Evolutionary conservation across 2,329 filamentous ascomycete genomes (phyloP).

Genomic region (Colletotrichum magnum): DNA sequence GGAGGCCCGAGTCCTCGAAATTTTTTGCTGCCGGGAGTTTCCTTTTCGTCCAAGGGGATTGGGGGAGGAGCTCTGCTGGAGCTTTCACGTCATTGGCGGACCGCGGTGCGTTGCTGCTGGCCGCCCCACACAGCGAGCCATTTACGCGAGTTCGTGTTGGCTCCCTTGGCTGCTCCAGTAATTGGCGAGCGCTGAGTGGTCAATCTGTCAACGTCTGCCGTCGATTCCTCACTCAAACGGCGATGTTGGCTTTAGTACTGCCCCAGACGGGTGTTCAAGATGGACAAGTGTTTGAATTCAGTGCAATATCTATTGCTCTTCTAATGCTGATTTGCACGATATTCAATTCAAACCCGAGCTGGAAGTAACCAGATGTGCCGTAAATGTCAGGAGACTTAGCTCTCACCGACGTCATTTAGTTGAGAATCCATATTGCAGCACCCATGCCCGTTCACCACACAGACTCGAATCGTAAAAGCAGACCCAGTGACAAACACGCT

Average conservation of each 20-base stretch:
- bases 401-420: too few relatives aligned
- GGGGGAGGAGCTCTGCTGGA: conserved; percentile 32
- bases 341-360: too few relatives aligned
- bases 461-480: too few relatives aligned
- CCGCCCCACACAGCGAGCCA: conserved; percentile 21
- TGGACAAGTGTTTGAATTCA: neutral
- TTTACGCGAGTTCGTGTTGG: conserved; percentile 31
- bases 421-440: too few relatives aligned
- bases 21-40: conserved; percentile 40
- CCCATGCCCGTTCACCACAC: too few relatives aligned
- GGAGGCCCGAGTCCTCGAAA: conserved; percentile 29
- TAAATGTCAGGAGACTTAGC: too few relatives aligned
- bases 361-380: too few relatives aligned
- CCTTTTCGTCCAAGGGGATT: conserved; percentile 31
- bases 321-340: too few relatives aligned
- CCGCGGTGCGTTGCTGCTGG: conserved; percentile 18
- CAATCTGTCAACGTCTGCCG: neutral
- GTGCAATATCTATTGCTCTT: too few relatives aligned
- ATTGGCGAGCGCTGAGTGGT: conserved; percentile 30
- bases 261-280: too few relatives aligned
- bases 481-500: neutral
- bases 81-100: conserved; percentile 35
- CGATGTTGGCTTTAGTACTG: too few relatives aligned
- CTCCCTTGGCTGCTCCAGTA: conserved; percentile 18
- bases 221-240: too few relatives aligned